Evolutionary conservation across 1,139 yeast species (phyloP), one percentile per base, ranked within the genome.

Genomic region (Candida sojae): DNA sequence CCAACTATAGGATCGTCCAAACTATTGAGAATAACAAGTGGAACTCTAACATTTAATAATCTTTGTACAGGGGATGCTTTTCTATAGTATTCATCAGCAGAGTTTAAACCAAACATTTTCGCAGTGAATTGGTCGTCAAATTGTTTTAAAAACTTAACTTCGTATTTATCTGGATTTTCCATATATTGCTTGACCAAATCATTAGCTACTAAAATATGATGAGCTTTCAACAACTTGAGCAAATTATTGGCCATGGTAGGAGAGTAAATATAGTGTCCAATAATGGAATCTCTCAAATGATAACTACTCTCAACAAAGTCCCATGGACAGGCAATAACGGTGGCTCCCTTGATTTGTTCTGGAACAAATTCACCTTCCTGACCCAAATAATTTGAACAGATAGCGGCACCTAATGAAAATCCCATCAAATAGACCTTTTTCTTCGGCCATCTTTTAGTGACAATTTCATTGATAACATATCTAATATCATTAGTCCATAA

Each of bases 401-500:
- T 73, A n/a, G 81, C 71, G 1, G 83, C 85, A 5, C 87, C 87
- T 32, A 82, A 66, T 2, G 84, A 79, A 52, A 80, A 80, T 2
- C 86, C 86, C 46, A 79, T 67, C 52, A 80, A 61, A 56, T 72
- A 82, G 10, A 82, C 67, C 45, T 73, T 64, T 53, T 80, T 77
- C 46, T 77, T 65, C 5, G 86, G 85, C 73, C 79, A 81, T 48
- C 66, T 67, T 28, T 58, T 56, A 32, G 70, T 62, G 35, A 82
- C 64, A 46, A 75, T 68, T 52, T 78, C 82, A 50, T 75, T 75
- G 47, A 82, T 70, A 46, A 80, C 70, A 60, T 75, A 75, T 44
- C 87, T 66, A 46, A 82, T 64, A 59, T 82, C 88, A 57, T 82
- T 82, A 21, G 87, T 82, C 83, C 86, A 80, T 33, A 81, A 66